Conservation (phyloP, 805 yeast genomes). For the Ogataea neopini region DNA sequence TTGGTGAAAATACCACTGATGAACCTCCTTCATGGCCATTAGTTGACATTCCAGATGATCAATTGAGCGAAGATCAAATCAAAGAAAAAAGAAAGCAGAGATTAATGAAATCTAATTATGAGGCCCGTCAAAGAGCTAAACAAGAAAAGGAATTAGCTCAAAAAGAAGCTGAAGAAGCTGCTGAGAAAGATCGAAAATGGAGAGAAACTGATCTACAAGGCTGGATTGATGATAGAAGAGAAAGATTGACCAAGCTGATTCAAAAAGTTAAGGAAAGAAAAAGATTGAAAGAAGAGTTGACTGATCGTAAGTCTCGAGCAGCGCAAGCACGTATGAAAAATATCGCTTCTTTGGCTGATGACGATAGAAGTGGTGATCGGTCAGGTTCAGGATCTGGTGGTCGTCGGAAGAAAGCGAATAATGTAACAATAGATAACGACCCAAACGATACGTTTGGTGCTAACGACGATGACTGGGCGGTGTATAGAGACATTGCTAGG, state of each 20-base stretch:
- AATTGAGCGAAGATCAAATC: constrained; percentile 73
- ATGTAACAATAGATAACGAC: constrained; percentile 79
- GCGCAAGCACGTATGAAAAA: constrained; percentile 92
- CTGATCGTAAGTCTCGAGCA: constrained; percentile 86
- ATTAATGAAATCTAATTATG: constrained; percentile 80
- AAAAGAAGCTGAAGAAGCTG: constrained; percentile 58
- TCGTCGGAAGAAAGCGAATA: constrained; percentile 49
- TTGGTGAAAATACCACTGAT: constrained; percentile 54
- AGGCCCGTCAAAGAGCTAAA: constrained; percentile 81
- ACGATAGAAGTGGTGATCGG: constrained; percentile 28
- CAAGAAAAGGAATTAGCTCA: constrained; percentile 73
- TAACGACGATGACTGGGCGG: constrained; percentile 93
- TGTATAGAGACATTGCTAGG: constrained; percentile 79
- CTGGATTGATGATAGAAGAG: constrained; percentile 78
- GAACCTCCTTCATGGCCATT: constrained; percentile 67
- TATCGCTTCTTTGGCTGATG: constrained; percentile 85
- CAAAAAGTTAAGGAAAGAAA: constrained; percentile 63
- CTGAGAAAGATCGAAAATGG: constrained; percentile 72
- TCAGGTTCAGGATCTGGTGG: constrained; percentile 10
- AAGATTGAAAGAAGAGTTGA: constrained; percentile 72
- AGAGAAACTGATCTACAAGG: constrained; percentile 68
- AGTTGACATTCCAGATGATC: constrained; percentile 81
- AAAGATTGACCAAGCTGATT: constrained; percentile 58
- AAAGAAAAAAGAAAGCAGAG: constrained; percentile 86
- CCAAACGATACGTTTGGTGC: constrained; percentile 95